A percentile compares a stretch with the other conserved stretches of the same genome.
phyloP scores from a whole-genome alignment of 176 grass and related monocot genomes.

The Aegilops bicornis region DNA sequence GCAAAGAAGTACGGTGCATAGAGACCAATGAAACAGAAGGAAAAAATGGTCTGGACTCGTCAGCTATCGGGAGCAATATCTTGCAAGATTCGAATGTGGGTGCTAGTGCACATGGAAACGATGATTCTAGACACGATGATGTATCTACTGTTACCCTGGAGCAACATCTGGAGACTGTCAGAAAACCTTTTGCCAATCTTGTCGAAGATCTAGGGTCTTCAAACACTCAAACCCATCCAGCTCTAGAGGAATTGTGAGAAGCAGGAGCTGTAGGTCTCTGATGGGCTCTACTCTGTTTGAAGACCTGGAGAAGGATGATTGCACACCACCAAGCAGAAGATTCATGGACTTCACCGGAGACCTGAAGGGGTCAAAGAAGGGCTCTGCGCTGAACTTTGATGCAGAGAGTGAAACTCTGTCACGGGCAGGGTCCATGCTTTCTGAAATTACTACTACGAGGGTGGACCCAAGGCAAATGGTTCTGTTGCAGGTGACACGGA shows the following conservation, averaged over 20 bases:
- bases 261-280: slow-evolving; percentile 79
- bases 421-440: slow-evolving; percentile 70
- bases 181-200: slow-evolving; percentile 57
- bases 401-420: slow-evolving; percentile 64
- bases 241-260: slow-evolving; percentile 65
- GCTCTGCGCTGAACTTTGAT: slow-evolving; percentile 47
- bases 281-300: slow-evolving; percentile 54
- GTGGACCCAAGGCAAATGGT: slow-evolving; percentile 35
- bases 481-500: slow-evolving; percentile 51
- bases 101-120: slow-evolving; percentile 23
- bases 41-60: slow-evolving; percentile 37
- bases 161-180: slow-evolving; percentile 88
- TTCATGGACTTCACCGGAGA: slow-evolving; percentile 62
- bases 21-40: slow-evolving; percentile 54
- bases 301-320: slow-evolving; percentile 48
- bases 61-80: slow-evolving; percentile 46
- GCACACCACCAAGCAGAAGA: slow-evolving; percentile 73
- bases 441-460: slow-evolving; percentile 55
- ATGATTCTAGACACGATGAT: slow-evolving; percentile 12
- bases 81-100: slow-evolving; percentile 27
- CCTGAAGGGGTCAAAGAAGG: slow-evolving; percentile 59
- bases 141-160: slow-evolving; percentile 63
- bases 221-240: slow-evolving; percentile 28
- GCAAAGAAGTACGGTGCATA: slow-evolving; percentile 89
- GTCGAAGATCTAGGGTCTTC: slow-evolving; percentile 51